Percentiles rank a stretch among this genome's conserved stretches.
phyloP scores from a whole-genome alignment of 129 eudicot genomes.

The Tagetes erecta region DNA sequence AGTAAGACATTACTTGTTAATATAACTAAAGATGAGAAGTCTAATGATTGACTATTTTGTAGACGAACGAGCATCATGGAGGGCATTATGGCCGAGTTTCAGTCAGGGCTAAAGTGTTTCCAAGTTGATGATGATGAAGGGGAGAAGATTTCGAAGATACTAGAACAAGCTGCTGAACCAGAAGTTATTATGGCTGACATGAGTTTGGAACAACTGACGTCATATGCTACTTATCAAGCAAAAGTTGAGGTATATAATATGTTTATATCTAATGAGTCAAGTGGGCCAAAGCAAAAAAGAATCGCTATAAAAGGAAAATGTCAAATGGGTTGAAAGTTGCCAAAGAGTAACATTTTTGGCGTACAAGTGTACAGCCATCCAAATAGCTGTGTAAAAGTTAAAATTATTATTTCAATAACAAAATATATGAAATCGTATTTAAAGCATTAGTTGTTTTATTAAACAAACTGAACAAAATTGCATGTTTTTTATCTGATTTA shows the following conservation, averaged over 20 bases:
- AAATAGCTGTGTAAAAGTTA: not conserved
- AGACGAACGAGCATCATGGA: conserved; percentile 78
- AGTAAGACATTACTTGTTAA: not conserved
- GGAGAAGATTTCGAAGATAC: conserved; percentile 56
- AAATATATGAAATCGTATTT: not conserved
- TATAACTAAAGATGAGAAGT: not conserved
- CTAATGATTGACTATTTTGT: conserved; percentile 18
- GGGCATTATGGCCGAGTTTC: conserved; percentile 64
- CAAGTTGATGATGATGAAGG: conserved; percentile 53
- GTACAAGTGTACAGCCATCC: not conserved
- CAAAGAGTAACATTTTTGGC: not conserved
- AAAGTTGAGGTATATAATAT: conserved; percentile 65
- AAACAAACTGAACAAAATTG: not conserved
- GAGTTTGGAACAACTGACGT: conserved; percentile 72
- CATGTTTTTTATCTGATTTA: not conserved
- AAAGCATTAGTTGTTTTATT: not conserved
- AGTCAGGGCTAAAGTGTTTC: conserved; percentile 38
- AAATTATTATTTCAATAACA: not conserved
- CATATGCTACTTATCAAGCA: conserved; percentile 63
- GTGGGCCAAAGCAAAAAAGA: not conserved
- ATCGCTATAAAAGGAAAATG: not conserved
- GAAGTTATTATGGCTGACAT: conserved; percentile 90
- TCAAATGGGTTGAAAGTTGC: not conserved
- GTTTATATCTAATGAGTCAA: not conserved
- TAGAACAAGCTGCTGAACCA: conserved; percentile 88